A percentile compares a stretch with the other conserved stretches of the same genome.
phyloP scores from a whole-genome alignment of 805 yeast genomes.

The Kodamaea kaohsiungensis region DNA sequence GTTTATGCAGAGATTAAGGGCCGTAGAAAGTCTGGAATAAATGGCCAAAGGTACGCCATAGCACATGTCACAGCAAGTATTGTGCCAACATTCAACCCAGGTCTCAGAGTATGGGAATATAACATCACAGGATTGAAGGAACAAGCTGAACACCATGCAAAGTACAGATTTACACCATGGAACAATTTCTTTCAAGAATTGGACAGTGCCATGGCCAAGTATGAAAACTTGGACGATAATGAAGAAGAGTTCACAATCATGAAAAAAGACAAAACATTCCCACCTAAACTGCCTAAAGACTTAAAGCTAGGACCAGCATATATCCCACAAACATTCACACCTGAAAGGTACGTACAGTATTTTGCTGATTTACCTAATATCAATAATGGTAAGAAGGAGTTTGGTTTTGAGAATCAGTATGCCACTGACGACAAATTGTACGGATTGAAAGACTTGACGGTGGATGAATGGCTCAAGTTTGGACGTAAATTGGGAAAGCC shows the following conservation, averaged over 20 bases:
- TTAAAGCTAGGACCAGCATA: slow-evolving; percentile 75
- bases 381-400: slow-evolving; percentile 46
- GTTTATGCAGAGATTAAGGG: slow-evolving; percentile 53
- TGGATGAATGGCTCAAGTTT: slow-evolving; percentile 59
- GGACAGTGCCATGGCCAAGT: slow-evolving; percentile 30
- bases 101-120: slow-evolving; percentile 84
- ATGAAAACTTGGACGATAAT: slow-evolving; percentile 20
- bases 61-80: slow-evolving; percentile 73
- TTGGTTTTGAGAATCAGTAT: slow-evolving; percentile 66
- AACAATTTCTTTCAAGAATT: slow-evolving; percentile 52
- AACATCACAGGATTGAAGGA: slow-evolving; percentile 59
- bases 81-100: slow-evolving; percentile 84
- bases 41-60: slow-evolving; percentile 63
- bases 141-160: slow-evolving; percentile 15
- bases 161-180: slow-evolving; percentile 51
- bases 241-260: slow-evolving; percentile 10
- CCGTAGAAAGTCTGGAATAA: slow-evolving; percentile 40
- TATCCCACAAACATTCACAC: slow-evolving; percentile 68
- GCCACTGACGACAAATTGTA: slow-evolving; percentile 63
- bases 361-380: slow-evolving; percentile 60
- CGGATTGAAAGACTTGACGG: slow-evolving; percentile 54
- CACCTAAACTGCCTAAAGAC: slow-evolving; percentile 54
- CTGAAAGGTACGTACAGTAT: slow-evolving; percentile 71
- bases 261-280: slow-evolving; percentile 61
- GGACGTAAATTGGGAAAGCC: slow-evolving; percentile 57